phyloP scores from a whole-genome alignment of 108 stramenopile genomes.

The Parietichytrium sp. region DNA sequence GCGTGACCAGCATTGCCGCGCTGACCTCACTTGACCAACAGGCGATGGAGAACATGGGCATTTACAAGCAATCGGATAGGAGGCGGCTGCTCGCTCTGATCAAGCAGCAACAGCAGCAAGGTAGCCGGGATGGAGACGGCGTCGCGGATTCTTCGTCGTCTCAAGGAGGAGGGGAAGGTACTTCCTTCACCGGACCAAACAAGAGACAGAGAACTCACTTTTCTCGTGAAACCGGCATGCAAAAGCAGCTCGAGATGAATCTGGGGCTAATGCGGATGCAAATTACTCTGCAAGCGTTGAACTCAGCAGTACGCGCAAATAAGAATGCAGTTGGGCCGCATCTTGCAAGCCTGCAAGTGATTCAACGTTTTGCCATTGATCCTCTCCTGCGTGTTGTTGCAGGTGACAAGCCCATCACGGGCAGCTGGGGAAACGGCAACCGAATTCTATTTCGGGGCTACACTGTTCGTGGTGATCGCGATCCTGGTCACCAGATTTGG shows the following conservation, averaged over 20 bases:
- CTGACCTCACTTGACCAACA: slow-evolving; percentile 4
- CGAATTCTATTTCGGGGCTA: slow-evolving; percentile 13
- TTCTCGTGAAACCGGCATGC: slow-evolving; percentile 8
- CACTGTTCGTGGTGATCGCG: slow-evolving; percentile 24
- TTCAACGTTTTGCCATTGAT: not conserved
- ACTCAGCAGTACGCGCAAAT: not conserved
- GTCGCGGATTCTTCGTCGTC: not conserved
- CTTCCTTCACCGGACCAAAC: not conserved
- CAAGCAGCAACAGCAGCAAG: not conserved
- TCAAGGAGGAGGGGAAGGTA: not conserved
- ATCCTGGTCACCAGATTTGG: not conserved
- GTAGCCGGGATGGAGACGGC: not conserved
- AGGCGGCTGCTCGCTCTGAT: not conserved
- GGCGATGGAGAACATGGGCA: slow-evolving; percentile 20
- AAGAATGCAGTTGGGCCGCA: not conserved
- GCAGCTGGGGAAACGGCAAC: slow-evolving; percentile 18
- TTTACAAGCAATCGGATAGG: slow-evolving; percentile 21
- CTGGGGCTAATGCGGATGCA: slow-evolving; percentile 18
- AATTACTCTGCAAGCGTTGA: not conserved
- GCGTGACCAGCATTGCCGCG: slow-evolving; percentile 7
- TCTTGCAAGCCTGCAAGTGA: not conserved
- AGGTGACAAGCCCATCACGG: slow-evolving; percentile 1
- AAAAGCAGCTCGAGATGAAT: not conserved
- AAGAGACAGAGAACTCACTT: too few relatives aligned
- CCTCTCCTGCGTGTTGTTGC: slow-evolving; percentile 9